Evolutionary conservation across 176 grass and related monocot species (phyloP).

Genomic region (Thalia dealbata): DNA sequence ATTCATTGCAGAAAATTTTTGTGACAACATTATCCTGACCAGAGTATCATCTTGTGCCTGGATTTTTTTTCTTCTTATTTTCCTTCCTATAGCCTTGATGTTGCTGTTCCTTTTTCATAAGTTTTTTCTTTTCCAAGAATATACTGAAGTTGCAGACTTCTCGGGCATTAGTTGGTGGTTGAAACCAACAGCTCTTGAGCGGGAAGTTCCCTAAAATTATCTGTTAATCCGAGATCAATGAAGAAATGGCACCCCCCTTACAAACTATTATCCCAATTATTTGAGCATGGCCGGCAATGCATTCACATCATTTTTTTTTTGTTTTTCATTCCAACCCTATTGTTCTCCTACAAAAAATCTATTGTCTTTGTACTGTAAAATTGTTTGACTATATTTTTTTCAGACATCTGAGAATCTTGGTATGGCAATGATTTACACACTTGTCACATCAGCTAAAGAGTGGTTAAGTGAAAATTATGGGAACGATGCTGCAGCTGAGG

Average conservation of each 20-base stretch:
- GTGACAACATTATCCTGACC: no score
- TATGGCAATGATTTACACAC: conserved; percentile 98
- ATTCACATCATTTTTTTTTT: not conserved
- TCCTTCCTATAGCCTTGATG: no score
- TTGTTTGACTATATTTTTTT: not conserved
- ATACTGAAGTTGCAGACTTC: not conserved
- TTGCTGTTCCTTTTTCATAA: no score
- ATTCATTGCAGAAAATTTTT: no score
- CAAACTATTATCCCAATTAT: no score
- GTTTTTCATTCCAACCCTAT: not conserved
- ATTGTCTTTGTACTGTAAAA: not conserved
- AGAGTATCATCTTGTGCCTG: no score
- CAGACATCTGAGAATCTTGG: conserved; percentile 92
- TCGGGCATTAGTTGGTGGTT: no score
- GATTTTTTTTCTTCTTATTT: no score
- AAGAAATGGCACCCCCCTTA: no score
- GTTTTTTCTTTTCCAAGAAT: not conserved
- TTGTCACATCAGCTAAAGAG: conserved; percentile 83
- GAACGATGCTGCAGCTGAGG: conserved; percentile 36
- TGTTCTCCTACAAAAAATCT: not conserved
- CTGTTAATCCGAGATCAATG: no score
- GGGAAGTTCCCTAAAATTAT: no score
- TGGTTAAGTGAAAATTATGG: conserved; percentile 91
- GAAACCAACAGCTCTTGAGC: no score
- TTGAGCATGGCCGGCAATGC: not conserved